These are phyloP conservation scores for Kwoniella shivajii DNA, from an alignment of 1,284 basidiomycete genomes.

Conservation along the genomic window DNA sequence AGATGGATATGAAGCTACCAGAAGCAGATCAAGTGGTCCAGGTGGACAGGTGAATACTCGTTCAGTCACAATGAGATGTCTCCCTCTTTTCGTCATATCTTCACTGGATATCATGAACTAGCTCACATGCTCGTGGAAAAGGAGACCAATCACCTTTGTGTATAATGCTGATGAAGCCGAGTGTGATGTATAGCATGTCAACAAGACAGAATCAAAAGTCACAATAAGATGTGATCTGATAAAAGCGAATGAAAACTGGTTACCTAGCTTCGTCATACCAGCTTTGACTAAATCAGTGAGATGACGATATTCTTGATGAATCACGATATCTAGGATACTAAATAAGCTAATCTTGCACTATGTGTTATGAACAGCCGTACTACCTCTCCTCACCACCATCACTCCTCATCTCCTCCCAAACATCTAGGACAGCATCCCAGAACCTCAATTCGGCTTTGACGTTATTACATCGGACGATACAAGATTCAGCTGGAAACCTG, in stretches of 20 bases:
- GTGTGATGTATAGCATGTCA: conserved; percentile 43
- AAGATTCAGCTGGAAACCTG: conserved; percentile 26
- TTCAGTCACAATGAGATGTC: background rate
- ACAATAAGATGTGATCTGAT: conserved; percentile 38
- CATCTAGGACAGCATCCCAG: conserved; percentile 37
- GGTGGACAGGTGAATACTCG: conserved; percentile 48
- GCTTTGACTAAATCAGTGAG: conserved; percentile 44
- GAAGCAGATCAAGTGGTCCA: conserved; percentile 48
- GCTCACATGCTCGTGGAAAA: too few relatives aligned
- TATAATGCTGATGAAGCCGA: background rate
- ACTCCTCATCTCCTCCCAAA: conserved; percentile 44
- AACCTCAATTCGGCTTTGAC: conserved; percentile 37
- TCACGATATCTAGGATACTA: too few relatives aligned
- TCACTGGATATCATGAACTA: too few relatives aligned
- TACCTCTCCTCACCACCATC: conserved; percentile 43
- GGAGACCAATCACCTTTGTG: background rate
- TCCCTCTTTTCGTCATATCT: too few relatives aligned
- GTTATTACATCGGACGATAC: conserved; percentile 38
- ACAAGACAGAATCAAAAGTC: conserved; percentile 54
- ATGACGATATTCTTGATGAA: conserved; percentile 1
- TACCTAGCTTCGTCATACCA: conserved; percentile 45
- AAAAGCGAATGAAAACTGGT: conserved; percentile 37
- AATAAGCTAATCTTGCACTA: too few relatives aligned
- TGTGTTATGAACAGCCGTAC: conserved; percentile 45
- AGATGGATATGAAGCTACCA: conserved; percentile 37